Percentiles rank a stretch among this genome's conserved stretches.
Conservation (phyloP, 108 stramenopile species). For the Fragilaria radians region DNA sequence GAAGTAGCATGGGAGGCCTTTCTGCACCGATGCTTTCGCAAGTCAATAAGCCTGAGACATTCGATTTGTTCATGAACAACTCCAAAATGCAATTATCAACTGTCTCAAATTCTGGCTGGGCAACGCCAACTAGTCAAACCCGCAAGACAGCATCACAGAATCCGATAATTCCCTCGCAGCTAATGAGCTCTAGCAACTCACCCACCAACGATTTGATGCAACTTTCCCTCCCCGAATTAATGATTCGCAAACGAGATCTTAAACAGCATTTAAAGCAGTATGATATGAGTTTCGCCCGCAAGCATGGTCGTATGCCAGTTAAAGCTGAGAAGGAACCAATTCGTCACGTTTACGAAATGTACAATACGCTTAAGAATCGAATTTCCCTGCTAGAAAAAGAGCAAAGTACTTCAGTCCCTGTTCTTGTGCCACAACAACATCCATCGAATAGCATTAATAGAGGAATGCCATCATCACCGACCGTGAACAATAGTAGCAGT, state of each 20-base stretch:
- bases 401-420: too few species aligned
- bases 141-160: neutral
- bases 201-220: slow-evolving; percentile 23
- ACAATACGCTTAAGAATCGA: slow-evolving; percentile 86
- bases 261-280: slow-evolving; percentile 88
- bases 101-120: neutral
- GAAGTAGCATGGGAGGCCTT: neutral
- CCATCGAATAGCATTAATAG: too few species aligned
- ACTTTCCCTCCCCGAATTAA: slow-evolving; percentile 61
- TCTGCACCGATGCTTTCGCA: neutral
- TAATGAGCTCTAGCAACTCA: neutral
- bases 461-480: too few species aligned
- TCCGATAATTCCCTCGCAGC: neutral
- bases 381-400: slow-evolving; percentile 60
- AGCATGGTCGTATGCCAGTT: slow-evolving; percentile 87
- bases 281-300: slow-evolving; percentile 80
- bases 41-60: neutral
- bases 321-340: slow-evolving; percentile 98
- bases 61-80: neutral
- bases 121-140: neutral
- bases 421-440: too few species aligned
- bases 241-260: slow-evolving; percentile 68
- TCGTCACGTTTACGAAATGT: slow-evolving; percentile 90
- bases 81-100: neutral
- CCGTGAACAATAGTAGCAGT: too few species aligned